Conservation (phyloP, 352 stramenopile genomes). For the Halophytophthora polymorphica region DNA sequence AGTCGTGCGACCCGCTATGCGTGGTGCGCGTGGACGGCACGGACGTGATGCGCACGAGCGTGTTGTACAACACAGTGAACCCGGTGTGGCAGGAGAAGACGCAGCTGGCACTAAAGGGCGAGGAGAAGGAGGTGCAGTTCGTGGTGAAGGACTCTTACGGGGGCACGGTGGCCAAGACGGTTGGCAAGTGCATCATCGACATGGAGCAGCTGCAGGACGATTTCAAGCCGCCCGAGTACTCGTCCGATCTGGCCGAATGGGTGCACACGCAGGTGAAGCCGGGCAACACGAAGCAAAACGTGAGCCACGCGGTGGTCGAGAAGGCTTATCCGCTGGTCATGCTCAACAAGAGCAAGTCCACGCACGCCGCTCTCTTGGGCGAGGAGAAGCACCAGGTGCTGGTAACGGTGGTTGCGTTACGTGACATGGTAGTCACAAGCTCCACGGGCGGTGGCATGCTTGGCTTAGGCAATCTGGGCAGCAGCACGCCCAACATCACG, state of each 20-base stretch:
- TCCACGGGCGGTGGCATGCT: constrained; percentile 67
- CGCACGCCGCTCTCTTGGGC: constrained; percentile 28
- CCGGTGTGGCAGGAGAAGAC: constrained; percentile 78
- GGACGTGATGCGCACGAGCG: constrained; percentile 62
- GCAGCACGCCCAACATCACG: constrained; percentile 72
- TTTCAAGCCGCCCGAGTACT: constrained; percentile 69
- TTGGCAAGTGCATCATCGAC: constrained; percentile 73
- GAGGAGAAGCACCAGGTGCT: constrained; percentile 69
- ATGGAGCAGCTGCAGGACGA: constrained; percentile 75
- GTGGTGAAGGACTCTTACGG: constrained; percentile 86
- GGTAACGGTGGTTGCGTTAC: constrained; percentile 57
- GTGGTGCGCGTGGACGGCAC: constrained; percentile 71
- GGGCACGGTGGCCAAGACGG: constrained; percentile 69
- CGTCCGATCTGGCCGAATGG: constrained; percentile 76
- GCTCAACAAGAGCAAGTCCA: constrained; percentile 43
- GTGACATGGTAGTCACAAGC: constrained; percentile 58
- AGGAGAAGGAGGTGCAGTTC: constrained; percentile 63
- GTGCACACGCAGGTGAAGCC: constrained; percentile 77
- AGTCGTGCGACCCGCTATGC: constrained; percentile 76
- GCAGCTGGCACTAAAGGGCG: constrained; percentile 48
- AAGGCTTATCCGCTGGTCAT: constrained; percentile 79
- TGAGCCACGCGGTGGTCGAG: constrained; percentile 71
- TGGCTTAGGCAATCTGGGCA: constrained; percentile 69
- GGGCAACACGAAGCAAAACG: constrained; percentile 78
- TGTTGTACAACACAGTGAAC: constrained; percentile 87